These are phyloP conservation scores for Xerocomus brunneocitrinus DNA, from an alignment of 768 basidiomycete genomes.

Conservation along the genomic window DNA sequence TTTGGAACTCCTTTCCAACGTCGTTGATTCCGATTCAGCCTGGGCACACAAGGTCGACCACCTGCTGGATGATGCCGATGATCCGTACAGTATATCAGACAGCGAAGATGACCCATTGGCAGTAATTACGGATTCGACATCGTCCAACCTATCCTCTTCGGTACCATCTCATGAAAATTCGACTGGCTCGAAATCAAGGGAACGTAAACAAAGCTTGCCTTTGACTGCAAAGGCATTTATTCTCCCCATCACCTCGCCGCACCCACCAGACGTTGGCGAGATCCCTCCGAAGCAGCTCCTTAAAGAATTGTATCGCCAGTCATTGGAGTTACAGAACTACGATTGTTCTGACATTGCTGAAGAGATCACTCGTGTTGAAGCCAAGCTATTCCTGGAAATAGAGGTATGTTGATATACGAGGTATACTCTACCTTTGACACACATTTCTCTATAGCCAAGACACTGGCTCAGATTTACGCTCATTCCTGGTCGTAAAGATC, in stretches of 20 bases:
- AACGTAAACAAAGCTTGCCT: conserved; percentile 69
- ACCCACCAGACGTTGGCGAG: conserved; percentile 34
- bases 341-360: conserved; percentile 72
- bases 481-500: conserved; percentile 60
- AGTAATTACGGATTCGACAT: conserved; percentile 32
- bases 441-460: conserved; percentile 54
- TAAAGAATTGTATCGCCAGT: conserved; percentile 56
- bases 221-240: conserved; percentile 44
- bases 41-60: conserved; percentile 74
- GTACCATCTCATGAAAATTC: conserved; percentile 21
- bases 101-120: conserved; percentile 43
- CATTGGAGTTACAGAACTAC: conserved; percentile 50
- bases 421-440: not conserved
- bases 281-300: conserved; percentile 52
- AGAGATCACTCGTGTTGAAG: conserved; percentile 78
- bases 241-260: conserved; percentile 28
- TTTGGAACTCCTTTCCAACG: conserved; percentile 57
- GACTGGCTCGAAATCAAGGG: conserved; percentile 36
- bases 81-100: conserved; percentile 49
- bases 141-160: conserved; percentile 21
- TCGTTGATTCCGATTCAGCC: conserved; percentile 62
- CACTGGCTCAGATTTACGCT: conserved; percentile 83
- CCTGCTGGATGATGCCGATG: conserved; percentile 57
- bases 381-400: conserved; percentile 66
- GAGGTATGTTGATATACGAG: conserved; percentile 45